These are phyloP conservation scores for Ogataea parapolymorpha DNA, from an alignment of 805 yeast genomes.

Conservation along the genomic window DNA sequence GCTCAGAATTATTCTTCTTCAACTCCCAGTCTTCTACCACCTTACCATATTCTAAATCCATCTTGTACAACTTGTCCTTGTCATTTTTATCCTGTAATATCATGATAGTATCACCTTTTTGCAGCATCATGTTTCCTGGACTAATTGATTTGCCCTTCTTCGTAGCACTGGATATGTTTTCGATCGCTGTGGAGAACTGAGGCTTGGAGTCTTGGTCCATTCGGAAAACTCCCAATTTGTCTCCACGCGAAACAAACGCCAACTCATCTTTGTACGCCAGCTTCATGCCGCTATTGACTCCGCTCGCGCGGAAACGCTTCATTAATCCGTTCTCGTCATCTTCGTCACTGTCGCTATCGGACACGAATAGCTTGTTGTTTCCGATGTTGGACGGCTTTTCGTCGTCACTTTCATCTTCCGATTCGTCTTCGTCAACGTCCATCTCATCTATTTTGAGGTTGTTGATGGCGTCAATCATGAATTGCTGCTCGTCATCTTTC, in stretches of 20 bases:
- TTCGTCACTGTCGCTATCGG: constrained; percentile 32
- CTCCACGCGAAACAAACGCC: constrained; percentile 75
- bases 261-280: constrained; percentile 70
- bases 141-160: constrained; percentile 42
- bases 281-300: constrained; percentile 57
- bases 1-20: constrained; percentile 29
- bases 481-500: constrained; percentile 47
- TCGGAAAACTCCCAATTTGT: constrained; percentile 77
- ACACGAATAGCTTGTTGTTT: constrained; percentile 5
- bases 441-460: constrained; percentile 36
- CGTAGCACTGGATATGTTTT: constrained; percentile 47
- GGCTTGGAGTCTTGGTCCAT: constrained; percentile 50
- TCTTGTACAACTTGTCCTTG: constrained; percentile 50
- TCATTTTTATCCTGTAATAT: constrained; percentile 55
- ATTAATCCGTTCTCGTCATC: constrained; percentile 16
- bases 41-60: constrained; percentile 79
- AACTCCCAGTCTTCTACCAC: constrained; percentile 85
- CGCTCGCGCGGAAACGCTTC: constrained; percentile 23
- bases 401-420: constrained; percentile 31
- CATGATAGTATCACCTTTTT: constrained; percentile 67
- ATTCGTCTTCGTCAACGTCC: constrained; percentile 17
- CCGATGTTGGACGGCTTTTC: constrained; percentile 19
- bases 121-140: constrained; percentile 72
- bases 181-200: constrained; percentile 66
- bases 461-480: constrained; percentile 52